Evolutionary conservation across 306 rosid genomes (phyloP).

Genomic region (Trichosanthes cucumerina): DNA sequence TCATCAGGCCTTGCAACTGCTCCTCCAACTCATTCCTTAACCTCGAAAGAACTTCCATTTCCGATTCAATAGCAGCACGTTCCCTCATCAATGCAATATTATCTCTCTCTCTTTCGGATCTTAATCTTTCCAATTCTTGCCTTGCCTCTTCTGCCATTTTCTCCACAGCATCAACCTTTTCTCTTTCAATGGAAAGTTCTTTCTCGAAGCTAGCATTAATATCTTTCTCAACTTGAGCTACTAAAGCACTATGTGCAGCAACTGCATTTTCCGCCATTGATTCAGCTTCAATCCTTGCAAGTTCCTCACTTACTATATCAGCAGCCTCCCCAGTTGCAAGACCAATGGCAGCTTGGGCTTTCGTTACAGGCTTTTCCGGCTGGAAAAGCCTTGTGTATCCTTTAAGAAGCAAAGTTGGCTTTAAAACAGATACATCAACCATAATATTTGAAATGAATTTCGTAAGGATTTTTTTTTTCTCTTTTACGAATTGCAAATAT

Average conservation of each 20-base stretch:
- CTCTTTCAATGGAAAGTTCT: slow-evolving; percentile 75
- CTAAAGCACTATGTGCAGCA: slow-evolving; percentile 82
- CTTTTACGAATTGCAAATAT: neutral
- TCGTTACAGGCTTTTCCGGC: slow-evolving; percentile 90
- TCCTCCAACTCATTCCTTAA: slow-evolving; percentile 80
- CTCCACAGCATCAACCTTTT: slow-evolving; percentile 69
- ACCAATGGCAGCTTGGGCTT: slow-evolving; percentile 96
- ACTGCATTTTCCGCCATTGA: slow-evolving; percentile 90
- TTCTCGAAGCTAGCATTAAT: slow-evolving; percentile 67
- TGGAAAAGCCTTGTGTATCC: slow-evolving; percentile 91
- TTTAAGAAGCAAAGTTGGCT: slow-evolving; percentile 12
- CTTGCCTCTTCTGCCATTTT: slow-evolving; percentile 86
- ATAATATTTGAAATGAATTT: slow-evolving; percentile 2
- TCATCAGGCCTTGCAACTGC: slow-evolving; percentile 65
- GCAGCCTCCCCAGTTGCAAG: slow-evolving; percentile 95
- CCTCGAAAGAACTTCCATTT: slow-evolving; percentile 75
- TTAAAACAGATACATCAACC: neutral
- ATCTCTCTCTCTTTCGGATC: slow-evolving; percentile 56
- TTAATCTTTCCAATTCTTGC: slow-evolving; percentile 66
- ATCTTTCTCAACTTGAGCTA: slow-evolving; percentile 91
- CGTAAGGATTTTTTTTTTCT: neutral
- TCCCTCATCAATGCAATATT: slow-evolving; percentile 55
- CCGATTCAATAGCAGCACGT: slow-evolving; percentile 70
- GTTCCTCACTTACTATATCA: slow-evolving; percentile 83
- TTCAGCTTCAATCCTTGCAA: slow-evolving; percentile 97